A percentile compares a stretch with the other conserved stretches of the same genome.
These are phyloP conservation scores for Venturia carpophila DNA, from an alignment of 2,329 filamentous ascomycete species.

Conservation along the genomic window DNA sequence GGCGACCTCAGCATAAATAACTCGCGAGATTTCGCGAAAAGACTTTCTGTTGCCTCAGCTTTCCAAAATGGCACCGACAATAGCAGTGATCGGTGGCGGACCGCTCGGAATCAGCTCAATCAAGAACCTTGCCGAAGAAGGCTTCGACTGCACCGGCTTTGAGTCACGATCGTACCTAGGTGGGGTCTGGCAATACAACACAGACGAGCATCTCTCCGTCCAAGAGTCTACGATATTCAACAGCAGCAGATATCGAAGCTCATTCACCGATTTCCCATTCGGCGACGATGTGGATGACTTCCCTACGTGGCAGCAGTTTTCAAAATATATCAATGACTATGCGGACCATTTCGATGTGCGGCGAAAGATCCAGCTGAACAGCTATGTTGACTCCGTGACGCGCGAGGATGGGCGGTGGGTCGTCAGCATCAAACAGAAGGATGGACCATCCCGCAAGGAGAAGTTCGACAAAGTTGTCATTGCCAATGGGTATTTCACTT, in stretches of 20 bases:
- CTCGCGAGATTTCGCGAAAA: too few relatives aligned
- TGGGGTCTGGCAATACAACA: constrained; percentile 39
- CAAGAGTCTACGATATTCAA: constrained; percentile 29
- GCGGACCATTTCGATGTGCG: constrained; percentile 33
- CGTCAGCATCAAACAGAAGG: constrained; percentile 26
- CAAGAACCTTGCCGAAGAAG: constrained; percentile 39
- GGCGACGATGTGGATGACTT: constrained; percentile 30
- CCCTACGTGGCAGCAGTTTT: constrained; percentile 26
- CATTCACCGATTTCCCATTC: constrained; percentile 38
- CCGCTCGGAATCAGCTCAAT: constrained; percentile 13
- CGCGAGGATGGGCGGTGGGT: constrained; percentile 30
- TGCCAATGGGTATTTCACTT: constrained; percentile 41
- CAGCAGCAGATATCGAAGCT: constrained; percentile 35
- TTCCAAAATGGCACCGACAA: too few relatives aligned
- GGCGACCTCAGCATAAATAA: too few relatives aligned
- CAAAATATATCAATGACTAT: constrained; percentile 37
- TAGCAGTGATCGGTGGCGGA: constrained; percentile 19
- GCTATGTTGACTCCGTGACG: constrained; percentile 27
- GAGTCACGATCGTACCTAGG: constrained; percentile 35
- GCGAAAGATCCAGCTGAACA: constrained; percentile 30
- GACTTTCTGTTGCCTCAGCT: too few relatives aligned
- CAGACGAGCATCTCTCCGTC: constrained; percentile 24
- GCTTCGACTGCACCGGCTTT: constrained; percentile 35
- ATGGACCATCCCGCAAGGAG: constrained; percentile 25
- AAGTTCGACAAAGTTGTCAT: constrained; percentile 48